Evolutionary conservation across 2,329 filamentous ascomycete species (phyloP), one percentile per base, ranked within the genome.

Genomic region (Aureobasidium sp.): DNA sequence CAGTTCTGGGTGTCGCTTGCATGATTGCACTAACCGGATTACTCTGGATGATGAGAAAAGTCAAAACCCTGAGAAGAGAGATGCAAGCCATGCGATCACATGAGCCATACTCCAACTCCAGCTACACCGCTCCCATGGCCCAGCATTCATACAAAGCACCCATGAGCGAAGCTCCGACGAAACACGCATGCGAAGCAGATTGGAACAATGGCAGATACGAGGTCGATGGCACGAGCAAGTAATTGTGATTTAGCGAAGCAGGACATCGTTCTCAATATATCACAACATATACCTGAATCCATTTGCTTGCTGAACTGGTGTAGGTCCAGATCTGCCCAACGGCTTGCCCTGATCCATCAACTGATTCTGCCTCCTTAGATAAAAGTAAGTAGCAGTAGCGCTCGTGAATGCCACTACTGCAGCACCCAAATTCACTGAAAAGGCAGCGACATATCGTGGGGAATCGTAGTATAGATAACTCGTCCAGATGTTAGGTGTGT

Each of bases 401-500:
- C 43, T 59, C 55, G 26, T 7, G 20, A 48, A 37, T 5, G 43
- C 55, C 24, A 59, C 34, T 8, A 59, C 55, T 1, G 55, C 55
- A 47, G 55, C 55, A 39, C 55, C 55, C 43, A 59, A 20, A 9
- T 59, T 59, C 9, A 59, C 55, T 15, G 43, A 17, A 20, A 59
- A 59, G 2, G 55, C 55, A 48, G 55, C 55, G 20, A 59, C 55
- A 59, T 59, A 59, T 24, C 55, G 55, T 8, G 44, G 55, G 29
- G 43, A 48, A 24, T 59, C 44, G 9, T 74, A 70, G 66, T 81
- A 82, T 5, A 79, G 81, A 61, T 76, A 82, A 0, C 78, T 75
- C 0, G 78, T 80, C 76, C 78, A 83, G 66, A 84, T 82, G 61
- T 74, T 77, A 29, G 78, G 78, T 1, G 75, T 77, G 68, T 83